phyloP scores from a whole-genome alignment of 140 eudicot genomes.

The Bidens hawaiensis region DNA sequence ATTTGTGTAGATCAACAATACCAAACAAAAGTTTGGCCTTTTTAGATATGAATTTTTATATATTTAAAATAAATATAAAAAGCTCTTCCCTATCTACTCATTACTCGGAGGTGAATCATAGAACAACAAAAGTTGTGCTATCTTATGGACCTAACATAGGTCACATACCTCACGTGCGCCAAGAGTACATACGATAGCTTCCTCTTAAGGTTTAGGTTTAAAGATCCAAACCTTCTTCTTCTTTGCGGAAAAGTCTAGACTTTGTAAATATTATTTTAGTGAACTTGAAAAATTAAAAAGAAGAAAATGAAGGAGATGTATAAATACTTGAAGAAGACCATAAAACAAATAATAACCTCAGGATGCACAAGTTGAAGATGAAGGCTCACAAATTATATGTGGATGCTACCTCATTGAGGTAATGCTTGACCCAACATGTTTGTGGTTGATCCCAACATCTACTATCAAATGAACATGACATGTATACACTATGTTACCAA shows the following conservation, averaged over 20 bases:
- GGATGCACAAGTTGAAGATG: slow-evolving; percentile 37
- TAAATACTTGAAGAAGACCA: slow-evolving; percentile 30
- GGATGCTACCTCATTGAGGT: slow-evolving; percentile 32
- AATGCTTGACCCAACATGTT: slow-evolving; percentile 35
- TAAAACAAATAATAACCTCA: slow-evolving; percentile 31
- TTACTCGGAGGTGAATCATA: too few relatives aligned
- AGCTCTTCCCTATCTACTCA: too few relatives aligned
- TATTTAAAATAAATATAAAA: background rate
- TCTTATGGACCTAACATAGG: too few relatives aligned
- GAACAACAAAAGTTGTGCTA: too few relatives aligned
- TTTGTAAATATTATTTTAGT: background rate
- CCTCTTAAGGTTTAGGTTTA: too few relatives aligned
- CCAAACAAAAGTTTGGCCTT: background rate
- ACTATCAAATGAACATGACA: slow-evolving; percentile 35
- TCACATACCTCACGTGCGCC: too few relatives aligned
- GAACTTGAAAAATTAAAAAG: background rate
- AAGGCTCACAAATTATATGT: slow-evolving; percentile 20
- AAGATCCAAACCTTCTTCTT: too few relatives aligned
- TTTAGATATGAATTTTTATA: background rate
- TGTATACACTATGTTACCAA: slow-evolving; percentile 31
- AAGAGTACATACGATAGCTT: too few relatives aligned
- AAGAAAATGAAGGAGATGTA: slow-evolving; percentile 2
- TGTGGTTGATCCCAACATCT: slow-evolving; percentile 28
- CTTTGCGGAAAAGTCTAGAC: background rate
- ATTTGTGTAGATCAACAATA: background rate